A percentile compares a stretch with the other conserved stretches of the same genome.
Evolutionary conservation across 192 early-diverging fungal species (phyloP).

Genomic region (Diversispora eburnea): DNA sequence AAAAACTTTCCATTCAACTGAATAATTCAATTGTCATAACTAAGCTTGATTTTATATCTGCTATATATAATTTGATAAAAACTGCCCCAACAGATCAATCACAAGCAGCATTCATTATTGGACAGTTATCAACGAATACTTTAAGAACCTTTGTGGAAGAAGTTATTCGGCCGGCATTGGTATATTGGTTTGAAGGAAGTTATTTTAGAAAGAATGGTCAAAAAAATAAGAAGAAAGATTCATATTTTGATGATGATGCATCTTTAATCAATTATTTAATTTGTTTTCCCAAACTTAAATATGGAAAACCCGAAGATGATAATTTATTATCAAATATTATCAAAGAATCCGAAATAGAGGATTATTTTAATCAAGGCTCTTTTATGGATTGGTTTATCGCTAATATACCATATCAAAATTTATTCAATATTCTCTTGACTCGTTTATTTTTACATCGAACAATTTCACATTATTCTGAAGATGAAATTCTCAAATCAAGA

Average conservation of each 20-base stretch:
- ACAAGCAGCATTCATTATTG: not conserved
- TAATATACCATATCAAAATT: conserved; percentile 16
- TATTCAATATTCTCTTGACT: conserved; percentile 1
- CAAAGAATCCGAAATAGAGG: not conserved
- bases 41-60: conserved; percentile 7
- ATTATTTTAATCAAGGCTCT: not conserved
- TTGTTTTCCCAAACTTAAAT: not conserved
- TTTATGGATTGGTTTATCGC: conserved; percentile 23
- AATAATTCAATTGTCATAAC: not conserved
- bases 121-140: not conserved
- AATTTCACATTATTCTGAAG: not conserved
- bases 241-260: not conserved
- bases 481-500: not conserved
- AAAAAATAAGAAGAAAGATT: not conserved
- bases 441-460: not conserved
- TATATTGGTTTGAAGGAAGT: conserved; percentile 21
- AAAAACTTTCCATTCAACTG: not conserved
- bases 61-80: conserved; percentile 15
- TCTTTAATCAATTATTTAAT: conserved; percentile 11
- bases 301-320: conserved; percentile 6
- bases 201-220: not conserved
- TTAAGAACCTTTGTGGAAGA: conserved; percentile 12
- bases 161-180: not conserved
- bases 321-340: not conserved
- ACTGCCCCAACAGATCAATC: not conserved